These are phyloP conservation scores for Stenogyne calaminthoides DNA, from an alignment of 305 asterid genomes.

Conservation along the genomic window DNA sequence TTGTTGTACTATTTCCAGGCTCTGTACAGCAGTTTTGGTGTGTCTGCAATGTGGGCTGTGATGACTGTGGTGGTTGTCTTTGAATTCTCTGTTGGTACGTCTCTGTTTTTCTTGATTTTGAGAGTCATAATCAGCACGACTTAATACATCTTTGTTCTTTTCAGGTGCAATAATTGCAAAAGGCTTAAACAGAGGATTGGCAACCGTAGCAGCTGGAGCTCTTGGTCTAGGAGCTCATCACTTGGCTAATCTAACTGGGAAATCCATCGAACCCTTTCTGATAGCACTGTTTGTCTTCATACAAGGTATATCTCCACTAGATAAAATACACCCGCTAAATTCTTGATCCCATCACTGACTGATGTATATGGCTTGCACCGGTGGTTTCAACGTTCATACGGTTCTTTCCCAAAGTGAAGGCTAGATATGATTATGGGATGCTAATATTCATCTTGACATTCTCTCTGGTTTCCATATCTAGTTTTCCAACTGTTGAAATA, in stretches of 20 bases:
- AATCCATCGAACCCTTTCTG: slow-evolving; percentile 55
- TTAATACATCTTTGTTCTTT: slow-evolving; percentile 3
- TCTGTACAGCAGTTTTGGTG: slow-evolving; percentile 57
- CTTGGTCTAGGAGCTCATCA: slow-evolving; percentile 69
- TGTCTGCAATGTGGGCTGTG: slow-evolving; percentile 77
- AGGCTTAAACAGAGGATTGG: slow-evolving; percentile 74
- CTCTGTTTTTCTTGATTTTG: not conserved
- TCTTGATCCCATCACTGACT: slow-evolving; percentile 5
- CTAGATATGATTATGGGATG: slow-evolving; percentile 74
- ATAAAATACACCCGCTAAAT: not conserved
- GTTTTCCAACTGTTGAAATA: slow-evolving; percentile 49
- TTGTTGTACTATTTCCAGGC: slow-evolving; percentile 64
- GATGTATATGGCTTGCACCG: slow-evolving; percentile 43
- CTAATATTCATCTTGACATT: slow-evolving; percentile 66
- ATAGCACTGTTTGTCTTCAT: slow-evolving; percentile 59
- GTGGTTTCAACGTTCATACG: slow-evolving; percentile 54
- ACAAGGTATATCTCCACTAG: slow-evolving; percentile 43
- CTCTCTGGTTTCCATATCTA: slow-evolving; percentile 60
- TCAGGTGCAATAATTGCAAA: slow-evolving; percentile 70
- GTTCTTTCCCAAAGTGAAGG: slow-evolving; percentile 74
- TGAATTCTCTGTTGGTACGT: slow-evolving; percentile 73
- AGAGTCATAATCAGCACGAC: not conserved
- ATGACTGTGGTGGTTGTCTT: slow-evolving; percentile 76
- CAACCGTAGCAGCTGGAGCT: slow-evolving; percentile 65
- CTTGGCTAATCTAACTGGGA: slow-evolving; percentile 53